Base-by-base conservation (phyloP, 805 yeast species). In the Komagataella pastoris region DNA sequence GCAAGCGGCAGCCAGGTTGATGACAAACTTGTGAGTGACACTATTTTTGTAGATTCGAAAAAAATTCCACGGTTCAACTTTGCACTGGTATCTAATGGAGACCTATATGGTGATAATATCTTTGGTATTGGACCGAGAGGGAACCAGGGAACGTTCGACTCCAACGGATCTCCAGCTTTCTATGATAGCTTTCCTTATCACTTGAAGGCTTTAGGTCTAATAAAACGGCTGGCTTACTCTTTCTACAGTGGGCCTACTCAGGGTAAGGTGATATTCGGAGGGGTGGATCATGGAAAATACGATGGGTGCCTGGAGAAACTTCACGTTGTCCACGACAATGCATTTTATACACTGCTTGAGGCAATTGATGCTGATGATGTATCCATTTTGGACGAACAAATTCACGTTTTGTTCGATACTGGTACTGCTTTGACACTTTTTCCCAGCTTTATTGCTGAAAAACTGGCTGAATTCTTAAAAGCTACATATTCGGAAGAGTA, bases 241-340 rank as follows among this genome's bases (percentile, higher is more conserved):
- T 30, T 30, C 8, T 30, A 30, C 14, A 30, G 14, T 30, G 40
- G 40, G 14, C 40, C 40, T 10, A 30, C 40, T 10, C 40, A 65
- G 1, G 87, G 86, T 17, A 61, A 67, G 12, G 65, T 83, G 7
- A 59, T 83, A 47, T 83, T 83, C 64, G 89, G 89, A 50, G 89
- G 81, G 47, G 73, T 79, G 17, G 88, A 83, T 60, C 72, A 71
- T 53, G 73, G 76, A 14, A 81, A 80, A 61, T 79, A 75, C 61
- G 47, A 61, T 0, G 86, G 86, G 14, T 49, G 56, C 19, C 59
- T 79, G 46, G 61, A 67, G 36, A 68, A 76, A 0, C 59, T 80
- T 4, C 76, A 77, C 2, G 14, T 30, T 10, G 40, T 30, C 40
- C 40, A 30, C 8, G 40, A 30, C 12, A 30, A 10, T 14, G 14